A percentile compares a stretch with the other conserved stretches of the same genome.
Evolutionary conservation across 805 yeast genomes (phyloP).

Genomic region (Nakazawaea ernobii): DNA sequence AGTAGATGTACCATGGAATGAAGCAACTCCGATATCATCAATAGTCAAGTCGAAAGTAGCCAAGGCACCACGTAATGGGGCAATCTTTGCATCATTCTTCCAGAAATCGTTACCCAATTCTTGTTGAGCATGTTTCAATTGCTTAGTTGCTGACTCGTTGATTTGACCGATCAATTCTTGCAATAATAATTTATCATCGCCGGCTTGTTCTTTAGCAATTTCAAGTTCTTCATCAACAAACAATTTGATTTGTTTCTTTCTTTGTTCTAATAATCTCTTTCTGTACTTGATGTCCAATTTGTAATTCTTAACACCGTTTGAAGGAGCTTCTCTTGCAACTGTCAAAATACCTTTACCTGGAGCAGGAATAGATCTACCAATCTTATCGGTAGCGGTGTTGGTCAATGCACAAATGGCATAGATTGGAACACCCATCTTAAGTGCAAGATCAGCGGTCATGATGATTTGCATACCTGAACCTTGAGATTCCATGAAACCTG

Average conservation of each 20-base stretch:
- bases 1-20: conserved; percentile 99
- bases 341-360: conserved; percentile 99
- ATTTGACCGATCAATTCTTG: conserved; percentile 86
- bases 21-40: conserved; percentile 94
- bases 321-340: conserved; percentile 91
- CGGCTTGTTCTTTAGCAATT: conserved; percentile 66
- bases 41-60: conserved; percentile 90
- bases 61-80: conserved; percentile 95
- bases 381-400: conserved; percentile 97
- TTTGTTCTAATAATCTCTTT: conserved; percentile 78
- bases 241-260: conserved; percentile 67
- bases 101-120: conserved; percentile 96
- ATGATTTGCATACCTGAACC: conserved; percentile 98
- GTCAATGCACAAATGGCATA: conserved; percentile 92
- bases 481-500: conserved; percentile 99
- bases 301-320: conserved; percentile 71
- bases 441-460: conserved; percentile 91
- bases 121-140: conserved; percentile 80
- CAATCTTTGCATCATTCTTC: conserved; percentile 85
- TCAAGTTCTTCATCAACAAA: conserved; percentile 85
- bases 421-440: conserved; percentile 98
- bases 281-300: conserved; percentile 89
- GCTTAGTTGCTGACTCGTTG: conserved; percentile 76
- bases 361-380: conserved; percentile 98
- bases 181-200: conserved; percentile 47